phyloP scores from a whole-genome alignment of 192 early-diverging fungal species.

The Coemansia sp. region DNA sequence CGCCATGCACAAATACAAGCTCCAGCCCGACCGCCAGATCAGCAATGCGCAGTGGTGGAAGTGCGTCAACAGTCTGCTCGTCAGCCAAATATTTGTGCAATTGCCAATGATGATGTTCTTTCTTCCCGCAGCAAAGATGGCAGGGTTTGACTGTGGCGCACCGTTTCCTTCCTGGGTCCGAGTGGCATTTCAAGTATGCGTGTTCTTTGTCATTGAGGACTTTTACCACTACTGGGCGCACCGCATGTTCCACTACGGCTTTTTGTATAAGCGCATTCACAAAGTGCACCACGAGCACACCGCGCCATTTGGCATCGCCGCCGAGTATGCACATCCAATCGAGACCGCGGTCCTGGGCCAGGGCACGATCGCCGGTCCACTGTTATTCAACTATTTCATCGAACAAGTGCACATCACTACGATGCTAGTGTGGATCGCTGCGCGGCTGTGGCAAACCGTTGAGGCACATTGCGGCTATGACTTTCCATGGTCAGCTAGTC shows the following conservation, averaged over 20 bases:
- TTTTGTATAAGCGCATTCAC: conserved; percentile 76
- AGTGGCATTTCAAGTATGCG: conserved; percentile 56
- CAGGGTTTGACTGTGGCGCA: conserved; percentile 68
- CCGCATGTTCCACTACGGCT: conserved; percentile 66
- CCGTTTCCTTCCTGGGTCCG: conserved; percentile 64
- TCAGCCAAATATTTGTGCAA: conserved; percentile 67
- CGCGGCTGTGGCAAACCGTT: conserved; percentile 65
- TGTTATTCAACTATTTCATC: conserved; percentile 60
- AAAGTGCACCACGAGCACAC: conserved; percentile 78
- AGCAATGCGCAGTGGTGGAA: conserved; percentile 61
- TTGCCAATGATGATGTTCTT: conserved; percentile 71
- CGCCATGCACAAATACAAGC: conserved; percentile 67
- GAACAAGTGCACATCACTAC: conserved; percentile 69
- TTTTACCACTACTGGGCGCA: conserved; percentile 76
- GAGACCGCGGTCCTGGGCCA: conserved; percentile 71
- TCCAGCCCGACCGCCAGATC: conserved; percentile 66
- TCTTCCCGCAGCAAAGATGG: conserved; percentile 60
- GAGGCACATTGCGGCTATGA: conserved; percentile 79
- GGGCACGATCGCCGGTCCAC: conserved; percentile 62
- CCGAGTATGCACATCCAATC: conserved; percentile 74
- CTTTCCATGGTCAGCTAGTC: conserved; percentile 82
- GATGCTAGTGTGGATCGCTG: conserved; percentile 70
- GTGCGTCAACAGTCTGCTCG: conserved; percentile 61
- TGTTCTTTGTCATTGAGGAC: conserved; percentile 71
- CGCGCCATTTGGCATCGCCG: conserved; percentile 73